Base-by-base conservation (phyloP, 2,329 filamentous ascomycete genomes). In the Aspergillus sp. region DNA sequence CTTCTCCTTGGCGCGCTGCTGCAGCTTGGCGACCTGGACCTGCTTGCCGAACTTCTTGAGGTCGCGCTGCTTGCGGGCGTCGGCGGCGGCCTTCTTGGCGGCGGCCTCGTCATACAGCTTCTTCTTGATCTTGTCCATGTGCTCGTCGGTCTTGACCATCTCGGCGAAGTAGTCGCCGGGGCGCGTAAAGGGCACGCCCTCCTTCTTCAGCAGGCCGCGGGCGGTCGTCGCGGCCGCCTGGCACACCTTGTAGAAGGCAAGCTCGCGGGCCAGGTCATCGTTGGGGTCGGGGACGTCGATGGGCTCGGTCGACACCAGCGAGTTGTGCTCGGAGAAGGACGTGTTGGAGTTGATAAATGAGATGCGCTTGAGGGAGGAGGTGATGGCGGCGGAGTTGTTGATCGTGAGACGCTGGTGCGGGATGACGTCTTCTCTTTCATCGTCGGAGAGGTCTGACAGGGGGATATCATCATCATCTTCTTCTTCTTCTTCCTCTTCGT, bases 11-110 rank as follows among this genome's bases (percentile, higher is more conserved):
- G 89, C 86, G 45, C 94, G 82, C 82, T 99, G 93, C 76, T 97
- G 93, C 72, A 96, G 77, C 80, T 96, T 97, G 54, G 92, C 92
- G 55, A 96, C 85, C 79, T 99, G 94, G 49, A 97, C 94, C 73
- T 96, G 90, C 79, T 99, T 99, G 71, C 94, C 94, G 71, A 97
- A 99, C 78, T 97, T 99, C 86, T 97, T 97, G 66, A 97, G 80
- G 72, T 99, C 94, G 58, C 94, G 83, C 78, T 93, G 87, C 76
- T 91, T 91, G 70, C 91, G 85, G 5, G 94, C 94, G 74, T 99
- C 94, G 20, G 89, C 86, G 23, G 91, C 84, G 1, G 94, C 93
- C 79, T 96, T 96, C 81, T 96, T 96, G 56, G 85, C 81, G 10
- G 93, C 89, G 0, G 93, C 94, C 68, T 95, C 91, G 66, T 97